Percentiles rank a stretch among this genome's conserved stretches.
Conservation (phyloP, 768 basidiomycete genomes). For the Mycena capillaripes region DNA sequence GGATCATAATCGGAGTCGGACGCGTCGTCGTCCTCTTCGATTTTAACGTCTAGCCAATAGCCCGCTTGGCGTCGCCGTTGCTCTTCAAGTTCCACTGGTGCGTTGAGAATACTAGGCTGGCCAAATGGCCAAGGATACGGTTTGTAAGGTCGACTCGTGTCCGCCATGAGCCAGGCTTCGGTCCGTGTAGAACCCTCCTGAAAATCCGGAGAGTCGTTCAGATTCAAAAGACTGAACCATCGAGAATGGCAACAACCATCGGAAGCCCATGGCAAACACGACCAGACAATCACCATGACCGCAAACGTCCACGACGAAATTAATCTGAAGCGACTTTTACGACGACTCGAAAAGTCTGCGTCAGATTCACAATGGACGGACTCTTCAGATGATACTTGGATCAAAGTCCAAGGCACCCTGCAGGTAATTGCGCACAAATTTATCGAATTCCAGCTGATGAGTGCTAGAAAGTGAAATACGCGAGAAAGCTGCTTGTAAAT, state of each 20-base stretch:
- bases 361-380: constrained; percentile 54
- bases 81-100: not conserved
- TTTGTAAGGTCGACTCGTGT: not conserved
- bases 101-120: constrained; percentile 10
- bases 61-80: not conserved
- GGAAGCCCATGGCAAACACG: too few species aligned
- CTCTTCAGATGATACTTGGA: constrained; percentile 56
- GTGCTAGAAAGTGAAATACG: too few species aligned
- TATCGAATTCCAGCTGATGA: too few species aligned
- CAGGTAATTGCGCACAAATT: constrained; percentile 58
- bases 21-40: not conserved
- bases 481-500: too few species aligned
- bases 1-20: not conserved
- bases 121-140: constrained; percentile 26
- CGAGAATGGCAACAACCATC: too few species aligned
- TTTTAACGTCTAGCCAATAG: constrained; percentile 22
- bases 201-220: too few species aligned
- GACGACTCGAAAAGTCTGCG: constrained; percentile 70
- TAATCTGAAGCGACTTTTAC: constrained; percentile 74
- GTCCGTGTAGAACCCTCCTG: too few species aligned
- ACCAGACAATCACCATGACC: too few species aligned
- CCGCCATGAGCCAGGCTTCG: too few species aligned
- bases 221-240: too few species aligned
- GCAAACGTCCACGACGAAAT: constrained; percentile 69
- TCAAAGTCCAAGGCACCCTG: constrained; percentile 67